Percentiles rank a stretch among this genome's conserved stretches.
These are phyloP conservation scores for Climacium dendroides DNA, from an alignment of 225 moss, liverwort and hornwort genomes.

Conservation along the genomic window DNA sequence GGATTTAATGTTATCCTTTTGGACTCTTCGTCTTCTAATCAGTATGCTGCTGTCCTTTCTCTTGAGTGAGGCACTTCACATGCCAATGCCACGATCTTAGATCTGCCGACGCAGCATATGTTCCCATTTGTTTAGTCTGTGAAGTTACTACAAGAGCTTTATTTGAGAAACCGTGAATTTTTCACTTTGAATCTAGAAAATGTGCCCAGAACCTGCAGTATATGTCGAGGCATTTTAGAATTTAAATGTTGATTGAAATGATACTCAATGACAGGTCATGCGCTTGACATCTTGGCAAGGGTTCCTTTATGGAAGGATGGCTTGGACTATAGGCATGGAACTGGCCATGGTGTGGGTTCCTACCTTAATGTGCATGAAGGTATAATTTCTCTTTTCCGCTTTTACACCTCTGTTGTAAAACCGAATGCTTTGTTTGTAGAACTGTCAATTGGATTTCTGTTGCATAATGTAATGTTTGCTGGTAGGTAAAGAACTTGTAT, in stretches of 20 bases:
- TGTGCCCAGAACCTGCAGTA: not conserved
- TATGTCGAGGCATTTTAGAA: not conserved
- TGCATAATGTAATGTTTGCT: not conserved
- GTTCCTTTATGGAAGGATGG: slow-evolving; percentile 80
- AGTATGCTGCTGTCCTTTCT: not conserved
- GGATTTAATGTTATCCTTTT: not conserved
- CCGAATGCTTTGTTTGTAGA: not conserved
- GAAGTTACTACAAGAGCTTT: not conserved
- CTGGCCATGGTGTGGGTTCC: slow-evolving; percentile 78
- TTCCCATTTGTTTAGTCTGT: not conserved
- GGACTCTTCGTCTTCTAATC: not conserved
- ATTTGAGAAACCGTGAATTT: not conserved
- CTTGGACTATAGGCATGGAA: slow-evolving; percentile 74
- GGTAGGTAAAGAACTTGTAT: not conserved
- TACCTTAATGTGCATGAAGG: slow-evolving; percentile 82
- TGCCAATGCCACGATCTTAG: not conserved
- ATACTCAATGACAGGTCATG: slow-evolving; percentile 45
- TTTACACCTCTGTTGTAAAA: not conserved
- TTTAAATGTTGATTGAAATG: not conserved
- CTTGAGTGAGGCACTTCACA: not conserved
- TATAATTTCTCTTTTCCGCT: not conserved
- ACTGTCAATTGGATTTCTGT: not conserved
- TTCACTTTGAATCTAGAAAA: not conserved
- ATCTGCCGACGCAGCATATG: not conserved
- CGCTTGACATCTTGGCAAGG: slow-evolving; percentile 75